A percentile compares a stretch with the other conserved stretches of the same genome.
Conservation (phyloP, 371 early-diverging fungal genomes). For the Mortierella sp. region DNA sequence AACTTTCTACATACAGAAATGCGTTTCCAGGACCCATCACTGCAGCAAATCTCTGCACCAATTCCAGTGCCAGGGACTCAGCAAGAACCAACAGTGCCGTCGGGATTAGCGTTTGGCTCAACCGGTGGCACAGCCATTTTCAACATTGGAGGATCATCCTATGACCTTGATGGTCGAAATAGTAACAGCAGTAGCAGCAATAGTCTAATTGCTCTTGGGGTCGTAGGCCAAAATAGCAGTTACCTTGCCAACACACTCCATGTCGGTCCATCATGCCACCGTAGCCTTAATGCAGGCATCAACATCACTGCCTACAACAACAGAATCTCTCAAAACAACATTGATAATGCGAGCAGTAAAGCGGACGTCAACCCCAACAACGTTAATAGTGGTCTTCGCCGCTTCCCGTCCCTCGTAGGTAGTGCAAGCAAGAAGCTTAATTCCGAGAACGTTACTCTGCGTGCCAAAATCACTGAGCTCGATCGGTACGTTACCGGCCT, state of each 20-base stretch:
- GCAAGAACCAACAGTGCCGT: constrained; percentile 33
- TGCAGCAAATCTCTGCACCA: constrained; percentile 35
- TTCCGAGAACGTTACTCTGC: constrained; percentile 32
- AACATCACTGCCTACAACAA: neutral
- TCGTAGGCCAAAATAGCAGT: neutral
- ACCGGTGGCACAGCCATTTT: constrained; percentile 1
- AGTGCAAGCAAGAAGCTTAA: constrained; percentile 30
- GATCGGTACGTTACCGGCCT: constrained; percentile 50
- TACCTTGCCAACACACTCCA: neutral
- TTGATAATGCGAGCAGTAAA: neutral
- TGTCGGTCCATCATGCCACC: neutral
- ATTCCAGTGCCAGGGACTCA: constrained; percentile 46
- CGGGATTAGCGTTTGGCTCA: neutral
- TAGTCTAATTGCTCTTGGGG: neutral
- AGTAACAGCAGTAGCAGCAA: constrained; percentile 2
- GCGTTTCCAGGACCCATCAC: neutral
- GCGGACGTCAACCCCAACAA: constrained; percentile 4
- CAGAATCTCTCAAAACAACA: neutral
- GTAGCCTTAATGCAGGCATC: neutral
- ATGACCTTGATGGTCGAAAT: neutral
- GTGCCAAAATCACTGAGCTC: constrained; percentile 39
- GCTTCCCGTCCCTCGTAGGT: constrained; percentile 26
- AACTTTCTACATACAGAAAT: constrained; percentile 2
- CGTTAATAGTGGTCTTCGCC: constrained; percentile 12
- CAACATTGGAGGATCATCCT: constrained; percentile 4